A percentile compares a stretch with the other conserved stretches of the same genome.
Conservation (phyloP, 2,329 filamentous ascomycete genomes). For the Exophiala viscosa region DNA sequence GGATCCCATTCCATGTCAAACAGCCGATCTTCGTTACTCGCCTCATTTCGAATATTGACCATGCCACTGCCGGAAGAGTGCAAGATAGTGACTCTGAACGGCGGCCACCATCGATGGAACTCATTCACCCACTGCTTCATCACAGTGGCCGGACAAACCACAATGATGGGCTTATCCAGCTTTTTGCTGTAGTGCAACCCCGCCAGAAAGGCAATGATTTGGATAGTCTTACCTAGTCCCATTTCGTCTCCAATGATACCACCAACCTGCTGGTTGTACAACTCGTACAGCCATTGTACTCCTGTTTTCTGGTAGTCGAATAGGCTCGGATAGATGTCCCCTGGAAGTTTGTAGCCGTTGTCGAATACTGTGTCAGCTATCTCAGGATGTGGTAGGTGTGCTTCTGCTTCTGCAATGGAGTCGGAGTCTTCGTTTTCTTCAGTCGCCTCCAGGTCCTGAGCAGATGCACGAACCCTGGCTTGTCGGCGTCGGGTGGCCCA, state of each 20-base stretch:
- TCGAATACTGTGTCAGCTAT: slow-evolving; percentile 71
- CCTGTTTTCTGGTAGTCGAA: slow-evolving; percentile 98
- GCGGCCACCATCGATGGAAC: slow-evolving; percentile 99
- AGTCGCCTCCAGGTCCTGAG: slow-evolving; percentile 38
- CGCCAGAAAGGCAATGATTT: slow-evolving; percentile 77
- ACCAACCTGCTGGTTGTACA: slow-evolving; percentile 84
- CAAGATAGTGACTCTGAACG: slow-evolving; percentile 89
- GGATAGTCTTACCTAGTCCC: slow-evolving; percentile 94
- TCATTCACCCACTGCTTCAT: slow-evolving; percentile 98
- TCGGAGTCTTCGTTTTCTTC: slow-evolving; percentile 33
- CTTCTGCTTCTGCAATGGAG: slow-evolving; percentile 53
- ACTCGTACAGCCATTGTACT: slow-evolving; percentile 91
- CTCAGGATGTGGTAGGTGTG: slow-evolving; percentile 82
- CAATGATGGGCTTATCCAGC: slow-evolving; percentile 77
- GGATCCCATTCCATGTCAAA: slow-evolving; percentile 55
- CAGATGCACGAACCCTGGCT: slow-evolving; percentile 48
- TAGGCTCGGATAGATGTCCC: slow-evolving; percentile 85
- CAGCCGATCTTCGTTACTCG: slow-evolving; percentile 60
- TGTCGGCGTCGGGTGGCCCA: slow-evolving; percentile 67
- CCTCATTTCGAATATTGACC: slow-evolving; percentile 68
- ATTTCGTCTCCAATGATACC: slow-evolving; percentile 97
- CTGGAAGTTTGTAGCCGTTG: slow-evolving; percentile 74
- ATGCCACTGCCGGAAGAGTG: slow-evolving; percentile 96
- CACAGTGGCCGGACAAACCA: slow-evolving; percentile 91
- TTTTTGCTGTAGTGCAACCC: slow-evolving; percentile 88